Base-by-base conservation (phyloP, 108 stramenopile genomes). In the Discostella stelligeroides region DNA sequence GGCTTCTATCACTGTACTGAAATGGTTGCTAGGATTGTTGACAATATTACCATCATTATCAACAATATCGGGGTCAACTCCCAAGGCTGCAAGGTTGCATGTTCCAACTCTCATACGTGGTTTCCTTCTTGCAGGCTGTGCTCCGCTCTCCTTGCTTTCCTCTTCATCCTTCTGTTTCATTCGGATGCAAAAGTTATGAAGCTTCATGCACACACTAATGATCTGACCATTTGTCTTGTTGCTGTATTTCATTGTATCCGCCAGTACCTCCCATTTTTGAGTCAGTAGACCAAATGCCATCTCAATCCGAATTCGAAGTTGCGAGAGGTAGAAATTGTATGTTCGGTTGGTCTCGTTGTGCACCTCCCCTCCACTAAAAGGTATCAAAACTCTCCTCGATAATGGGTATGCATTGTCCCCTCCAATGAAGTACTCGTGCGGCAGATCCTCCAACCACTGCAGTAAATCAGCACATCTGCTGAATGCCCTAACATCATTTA, bases 401-500 rank as follows among this genome's bases (percentile, higher is more conserved):
- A 53, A 24, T 23, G 51, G 23, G 23, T 53, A 53, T 53, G 51
- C 51, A 24, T 53, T 53, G 51, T 53, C 51, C 7, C 51, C 51
- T 23, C 17, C 21, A 23, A 53, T 53, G 24, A 53, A 53, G 24
- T 23, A 53, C 24, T 53, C n/a, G n/a, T n/a, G n/a, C n/a, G n/a
- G n/a, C n/a, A 55, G 29, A 25, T 55, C 29, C 27, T 55, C 25
- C 27, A 55, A 29, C 54, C 54, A 55, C 25, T 55, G 23, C 14
- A 55, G 25, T 15, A 55, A 29, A 30, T 15, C 14, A 15, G 14
- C 54, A 30, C 54, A 55, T 29, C 54, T 20, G 25, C 14, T 20
- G 28, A 55, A 28, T 55, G 64, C 27, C 5, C 64, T 13, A 4
- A 37, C 25, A 51, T 66, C 64, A 66, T 66, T 66, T 17, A 48